Percentiles rank a stretch among this genome's conserved stretches.
Conservation (phyloP, 805 yeast species). For the Naumovozyma dairenensis region DNA sequence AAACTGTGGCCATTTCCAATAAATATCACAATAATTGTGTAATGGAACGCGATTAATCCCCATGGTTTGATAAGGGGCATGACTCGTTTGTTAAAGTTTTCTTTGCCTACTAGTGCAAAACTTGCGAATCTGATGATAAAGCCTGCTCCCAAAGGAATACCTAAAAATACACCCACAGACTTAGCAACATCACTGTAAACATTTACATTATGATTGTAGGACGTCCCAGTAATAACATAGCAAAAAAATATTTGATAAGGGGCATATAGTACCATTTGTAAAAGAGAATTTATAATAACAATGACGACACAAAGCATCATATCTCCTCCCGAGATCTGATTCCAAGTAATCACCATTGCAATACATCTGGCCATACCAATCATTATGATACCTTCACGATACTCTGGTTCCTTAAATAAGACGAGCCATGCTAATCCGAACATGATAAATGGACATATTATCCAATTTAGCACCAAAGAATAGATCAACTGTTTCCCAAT, state of each 20-base stretch:
- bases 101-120: constrained; percentile 23
- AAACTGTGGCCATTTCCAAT: constrained; percentile 41
- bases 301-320: constrained; percentile 40
- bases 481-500: constrained; percentile 27
- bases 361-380: constrained; percentile 52
- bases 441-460: constrained; percentile 48
- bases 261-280: constrained; percentile 44
- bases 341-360: constrained; percentile 56
- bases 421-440: constrained; percentile 46
- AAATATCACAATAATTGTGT: constrained; percentile 42
- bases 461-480: constrained; percentile 44
- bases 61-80: constrained; percentile 39
- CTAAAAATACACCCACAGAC: constrained; percentile 44
- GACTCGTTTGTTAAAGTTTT: constrained; percentile 28
- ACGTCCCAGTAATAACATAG: constrained; percentile 31
- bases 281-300: constrained; percentile 41
- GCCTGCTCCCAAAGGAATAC: constrained; percentile 42
- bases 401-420: constrained; percentile 38
- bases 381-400: constrained; percentile 46
- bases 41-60: constrained; percentile 43
- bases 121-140: constrained; percentile 32
- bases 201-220: constrained; percentile 3
- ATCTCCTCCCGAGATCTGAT: constrained; percentile 45
- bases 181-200: constrained; percentile 36
- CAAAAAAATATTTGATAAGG: constrained; percentile 42